Evolutionary conservation across 768 basidiomycete genomes (phyloP).

Genomic region (Lentinula boryana): DNA sequence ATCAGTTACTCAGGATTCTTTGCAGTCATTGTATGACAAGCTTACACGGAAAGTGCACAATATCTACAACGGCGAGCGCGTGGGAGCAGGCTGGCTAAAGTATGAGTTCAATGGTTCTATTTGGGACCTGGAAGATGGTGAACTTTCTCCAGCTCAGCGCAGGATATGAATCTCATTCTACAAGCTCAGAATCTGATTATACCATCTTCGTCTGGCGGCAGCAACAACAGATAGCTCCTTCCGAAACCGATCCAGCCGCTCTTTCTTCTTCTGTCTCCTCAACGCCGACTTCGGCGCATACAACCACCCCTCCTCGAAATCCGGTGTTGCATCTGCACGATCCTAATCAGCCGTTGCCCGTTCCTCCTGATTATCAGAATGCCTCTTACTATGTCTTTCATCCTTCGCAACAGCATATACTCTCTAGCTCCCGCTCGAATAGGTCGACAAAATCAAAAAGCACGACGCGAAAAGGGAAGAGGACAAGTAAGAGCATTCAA

Average conservation of each 20-base stretch:
- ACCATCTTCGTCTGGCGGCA: constrained; percentile 79
- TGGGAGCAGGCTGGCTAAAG: constrained; percentile 79
- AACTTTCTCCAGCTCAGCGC: not conserved
- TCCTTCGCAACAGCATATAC: constrained; percentile 24
- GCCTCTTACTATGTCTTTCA: constrained; percentile 66
- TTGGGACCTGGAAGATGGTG: constrained; percentile 91
- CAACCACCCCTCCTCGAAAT: constrained; percentile 13
- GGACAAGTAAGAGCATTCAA: constrained; percentile 19
- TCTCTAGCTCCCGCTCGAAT: constrained; percentile 21
- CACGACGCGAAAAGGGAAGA: constrained; percentile 34
- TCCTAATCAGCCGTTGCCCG: constrained; percentile 52
- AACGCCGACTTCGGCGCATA: not conserved
- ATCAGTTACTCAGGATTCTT: constrained; percentile 63
- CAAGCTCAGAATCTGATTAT: constrained; percentile 69
- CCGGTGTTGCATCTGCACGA: constrained; percentile 63
- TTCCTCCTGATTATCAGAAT: constrained; percentile 61
- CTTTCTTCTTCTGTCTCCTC: not conserved
- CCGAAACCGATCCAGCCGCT: constrained; percentile 14
- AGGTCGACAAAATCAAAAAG: constrained; percentile 27
- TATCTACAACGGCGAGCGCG: constrained; percentile 52
- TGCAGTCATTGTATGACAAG: constrained; percentile 61
- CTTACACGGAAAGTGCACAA: constrained; percentile 60
- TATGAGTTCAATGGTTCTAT: constrained; percentile 75
- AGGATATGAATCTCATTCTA: not conserved
- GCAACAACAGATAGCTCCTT: constrained; percentile 28